These are phyloP conservation scores for Keithomyces neogunnii DNA, from an alignment of 2,329 filamentous ascomycete species.

Conservation along the genomic window DNA sequence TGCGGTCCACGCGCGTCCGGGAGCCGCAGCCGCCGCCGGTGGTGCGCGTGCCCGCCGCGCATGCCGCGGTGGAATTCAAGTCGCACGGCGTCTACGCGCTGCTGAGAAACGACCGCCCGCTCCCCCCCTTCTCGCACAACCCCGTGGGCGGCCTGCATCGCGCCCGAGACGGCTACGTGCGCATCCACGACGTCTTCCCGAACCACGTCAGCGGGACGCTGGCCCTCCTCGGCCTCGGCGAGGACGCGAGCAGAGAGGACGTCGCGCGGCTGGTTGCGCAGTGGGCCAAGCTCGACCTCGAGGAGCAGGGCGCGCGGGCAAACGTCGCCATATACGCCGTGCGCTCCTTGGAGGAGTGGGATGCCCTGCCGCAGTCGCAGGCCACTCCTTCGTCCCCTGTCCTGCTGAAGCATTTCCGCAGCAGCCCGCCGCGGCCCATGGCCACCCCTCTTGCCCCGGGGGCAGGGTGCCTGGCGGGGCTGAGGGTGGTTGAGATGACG, in stretches of 20 bases:
- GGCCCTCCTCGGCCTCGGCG: conserved; percentile 30
- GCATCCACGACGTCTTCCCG: conserved; percentile 46
- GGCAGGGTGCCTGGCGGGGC: conserved; percentile 38
- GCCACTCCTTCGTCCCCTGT: conserved; percentile 39
- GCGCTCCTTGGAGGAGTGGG: conserved; percentile 42
- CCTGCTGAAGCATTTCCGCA: conserved; percentile 18
- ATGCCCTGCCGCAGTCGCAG: conserved; percentile 35
- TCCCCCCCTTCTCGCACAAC: not conserved
- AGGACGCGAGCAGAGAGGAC: conserved; percentile 19
- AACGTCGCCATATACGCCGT: conserved; percentile 39
- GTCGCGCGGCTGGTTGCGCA: conserved; percentile 24
- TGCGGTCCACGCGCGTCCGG: not conserved
- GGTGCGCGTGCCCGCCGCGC: conserved; percentile 33
- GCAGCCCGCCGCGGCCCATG: too few relatives aligned
- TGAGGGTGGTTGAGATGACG: conserved; percentile 64
- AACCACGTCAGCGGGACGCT: conserved; percentile 38
- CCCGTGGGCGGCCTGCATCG: conserved; percentile 42
- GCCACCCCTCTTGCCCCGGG: not conserved
- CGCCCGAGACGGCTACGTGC: conserved; percentile 41
- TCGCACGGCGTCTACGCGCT: conserved; percentile 42
- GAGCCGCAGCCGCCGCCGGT: conserved; percentile 12
- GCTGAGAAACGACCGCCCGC: not conserved
- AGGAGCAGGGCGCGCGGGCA: conserved; percentile 31
- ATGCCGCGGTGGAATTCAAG: conserved; percentile 43
- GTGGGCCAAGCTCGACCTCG: conserved; percentile 39